phyloP scores from a whole-genome alignment of 306 rosid species.

The Quercus wislizeni region DNA sequence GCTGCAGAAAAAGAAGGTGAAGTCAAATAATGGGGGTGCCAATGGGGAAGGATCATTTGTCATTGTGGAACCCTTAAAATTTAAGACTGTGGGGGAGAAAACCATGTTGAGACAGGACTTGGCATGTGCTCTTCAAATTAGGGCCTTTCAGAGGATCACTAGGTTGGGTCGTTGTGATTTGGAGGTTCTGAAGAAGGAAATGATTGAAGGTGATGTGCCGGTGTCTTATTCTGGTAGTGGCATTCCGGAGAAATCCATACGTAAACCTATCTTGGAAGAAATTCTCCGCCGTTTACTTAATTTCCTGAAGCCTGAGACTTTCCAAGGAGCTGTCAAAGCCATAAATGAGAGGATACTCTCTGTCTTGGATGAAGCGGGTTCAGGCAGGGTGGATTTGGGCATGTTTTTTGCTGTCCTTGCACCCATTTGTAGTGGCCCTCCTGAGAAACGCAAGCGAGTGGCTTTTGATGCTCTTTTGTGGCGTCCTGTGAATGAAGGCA shows the following conservation, averaged over 20 bases:
- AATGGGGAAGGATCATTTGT: conserved; percentile 64
- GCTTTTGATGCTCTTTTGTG: conserved; percentile 91
- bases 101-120: conserved; percentile 70
- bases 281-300: conserved; percentile 71
- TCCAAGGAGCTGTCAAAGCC: conserved; percentile 94
- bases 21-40: conserved; percentile 58
- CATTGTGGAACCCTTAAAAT: conserved; percentile 60
- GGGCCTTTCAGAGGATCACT: conserved; percentile 88
- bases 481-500: conserved; percentile 91
- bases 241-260: conserved; percentile 80
- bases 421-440: conserved; percentile 81
- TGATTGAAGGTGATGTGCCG: conserved; percentile 77
- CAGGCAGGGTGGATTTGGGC: conserved; percentile 93
- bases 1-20: conserved; percentile 87
- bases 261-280: conserved; percentile 89
- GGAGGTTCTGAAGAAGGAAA: conserved; percentile 82
- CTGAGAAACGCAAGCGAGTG: conserved; percentile 79
- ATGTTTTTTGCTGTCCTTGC: conserved; percentile 87
- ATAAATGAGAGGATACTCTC: conserved; percentile 92
- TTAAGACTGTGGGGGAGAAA: conserved; percentile 72
- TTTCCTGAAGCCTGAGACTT: conserved; percentile 90
- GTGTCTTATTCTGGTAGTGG: conserved; percentile 89
- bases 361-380: conserved; percentile 67
- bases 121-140: conserved; percentile 65
- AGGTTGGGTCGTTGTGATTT: conserved; percentile 85